Base-by-base conservation (phyloP, 2,329 filamentous ascomycete species). In the Ceratocystis eucalypticola region DNA sequence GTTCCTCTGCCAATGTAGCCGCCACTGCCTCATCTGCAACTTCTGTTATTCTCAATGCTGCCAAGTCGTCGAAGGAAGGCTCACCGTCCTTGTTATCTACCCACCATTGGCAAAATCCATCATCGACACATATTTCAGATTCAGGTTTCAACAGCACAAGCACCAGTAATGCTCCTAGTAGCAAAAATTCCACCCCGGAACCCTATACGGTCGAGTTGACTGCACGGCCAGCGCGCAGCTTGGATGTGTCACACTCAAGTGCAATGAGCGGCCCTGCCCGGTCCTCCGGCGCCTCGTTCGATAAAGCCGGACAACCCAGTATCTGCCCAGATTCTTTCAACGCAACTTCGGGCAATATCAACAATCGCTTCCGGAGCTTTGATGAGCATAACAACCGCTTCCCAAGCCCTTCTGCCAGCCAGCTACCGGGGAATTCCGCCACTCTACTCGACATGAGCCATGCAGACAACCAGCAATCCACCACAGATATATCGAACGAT, bases 101-200 rank as follows among this genome's bases (percentile, higher is more conserved):
- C 37, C 12, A 25, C 5, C 22, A 22, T 25, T 15, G 20, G 37
- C 30, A 45, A n/a, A 3, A 45, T 44, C 1, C 3, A 41, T 15
- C 61, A 25, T 68, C 4, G 53, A 68, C 17, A 48, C 2, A 50
- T 64, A 61, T 20, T 69, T 68, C 22, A 12, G 50, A 55, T 4
- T 15, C 20, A 28, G 28, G 8, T 1, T 12, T 25, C 50, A 55
- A 7, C 50, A 55, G 15, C 22, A 55, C 28, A 30, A 6, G 28
- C 22, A 8, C 50, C 50, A 55, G 50, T 10, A 48, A 17, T 48
- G 45, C 45, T 17, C 10, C 45, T 6, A 20, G 45, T 48, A 48
- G 45, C 45, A 48, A 48, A 6, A 4, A 48, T 48, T 48, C 45
- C 45, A 48, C 45, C 1, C 45, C 45, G 4, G 45, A 48, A 17